Percentiles rank a stretch among this genome's conserved stretches.
Evolutionary conservation across 352 stramenopile species (phyloP).

Genomic region (Phytophthora rubi): DNA sequence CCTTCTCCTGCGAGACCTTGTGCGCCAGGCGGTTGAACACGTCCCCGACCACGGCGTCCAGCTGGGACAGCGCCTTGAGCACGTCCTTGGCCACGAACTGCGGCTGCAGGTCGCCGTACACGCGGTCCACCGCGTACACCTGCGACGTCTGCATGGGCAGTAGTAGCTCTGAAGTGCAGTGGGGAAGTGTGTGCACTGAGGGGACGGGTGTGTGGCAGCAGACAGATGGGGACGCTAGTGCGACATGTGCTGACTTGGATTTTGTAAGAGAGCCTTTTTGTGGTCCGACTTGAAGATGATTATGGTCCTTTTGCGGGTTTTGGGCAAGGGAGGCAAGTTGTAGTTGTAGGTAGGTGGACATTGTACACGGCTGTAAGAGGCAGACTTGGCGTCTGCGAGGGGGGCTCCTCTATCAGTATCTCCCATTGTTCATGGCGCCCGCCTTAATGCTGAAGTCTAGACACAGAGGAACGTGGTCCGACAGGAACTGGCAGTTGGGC

Average conservation of each 20-base stretch:
- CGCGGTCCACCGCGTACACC: slow-evolving; percentile 87
- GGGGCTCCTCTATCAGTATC: slow-evolving; percentile 58
- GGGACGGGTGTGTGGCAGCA: slow-evolving; percentile 14
- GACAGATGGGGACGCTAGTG: slow-evolving; percentile 16
- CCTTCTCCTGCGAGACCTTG: slow-evolving; percentile 82
- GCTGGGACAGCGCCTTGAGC: slow-evolving; percentile 83
- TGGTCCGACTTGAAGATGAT: slow-evolving; percentile 24
- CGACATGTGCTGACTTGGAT: slow-evolving; percentile 16
- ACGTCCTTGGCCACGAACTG: slow-evolving; percentile 88
- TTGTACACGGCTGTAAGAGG: slow-evolving; percentile 6
- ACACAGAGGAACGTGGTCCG: slow-evolving; percentile 96
- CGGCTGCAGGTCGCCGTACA: slow-evolving; percentile 86
- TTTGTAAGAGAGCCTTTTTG: slow-evolving; percentile 11
- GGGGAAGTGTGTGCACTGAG: neutral
- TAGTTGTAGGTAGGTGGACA: slow-evolving; percentile 6
- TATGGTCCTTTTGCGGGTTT: slow-evolving; percentile 2
- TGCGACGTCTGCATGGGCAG: slow-evolving; percentile 81
- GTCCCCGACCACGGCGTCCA: slow-evolving; percentile 85
- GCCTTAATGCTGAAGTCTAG: slow-evolving; percentile 90
- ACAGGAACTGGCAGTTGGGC: slow-evolving; percentile 96
- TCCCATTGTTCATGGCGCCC: slow-evolving; percentile 44
- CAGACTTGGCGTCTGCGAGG: neutral
- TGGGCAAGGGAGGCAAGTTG: neutral
- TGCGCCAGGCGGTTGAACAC: slow-evolving; percentile 84
- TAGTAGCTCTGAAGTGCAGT: slow-evolving; percentile 3